Evolutionary conservation across 345 rosid species (phyloP), one percentile per base, ranked within the genome.

Genomic region (Brassica cretica): DNA sequence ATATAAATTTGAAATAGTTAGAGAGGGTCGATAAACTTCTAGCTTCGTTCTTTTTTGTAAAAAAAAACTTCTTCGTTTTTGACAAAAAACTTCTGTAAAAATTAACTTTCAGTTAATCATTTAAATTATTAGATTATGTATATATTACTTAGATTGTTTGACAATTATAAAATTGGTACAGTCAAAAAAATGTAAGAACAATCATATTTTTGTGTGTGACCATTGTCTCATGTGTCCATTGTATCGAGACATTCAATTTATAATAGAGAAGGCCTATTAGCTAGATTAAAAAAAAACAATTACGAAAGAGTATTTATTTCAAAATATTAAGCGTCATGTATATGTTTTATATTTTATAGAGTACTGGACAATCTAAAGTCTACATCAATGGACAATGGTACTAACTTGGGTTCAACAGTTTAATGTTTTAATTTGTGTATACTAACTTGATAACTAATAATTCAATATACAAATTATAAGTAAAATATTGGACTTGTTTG

Each of bases 401-500:
- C 11, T 67, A 29, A n/a, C 37, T 29, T 29, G 66, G 10, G 19
- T 35, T 33, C 29, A 64, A 53, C 44, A 18, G 29, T 1, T 11
- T 18, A 30, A 18, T 32, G 7, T 24, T 55, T 24, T 58, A 24
- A 58, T 58, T 10, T 61, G 5, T 1, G 9, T 69, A 49, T 51
- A 19, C 14, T 27, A 68, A 15, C 32, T 39, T 39, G 24, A 65
- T 19, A 19, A 66, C 0, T n/a, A 66, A 37, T n/a, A 76, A 5
- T 30, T 29, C 4, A 46, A 68, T 61, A 25, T 7, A 55, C 11
- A 65, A 59, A 41, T 39, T 58, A 1, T 8, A 71, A 64, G 68
- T 65, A 65, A 65, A 41, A 59, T 7, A 78, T 29, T 39, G 32
- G 51, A 35, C 51, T 64, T 65, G 81, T 65, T 78, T 63, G 77